These are phyloP conservation scores for Paramecium pentaurelia DNA, from an alignment of 73 alveolate genomes.

Conservation along the genomic window DNA sequence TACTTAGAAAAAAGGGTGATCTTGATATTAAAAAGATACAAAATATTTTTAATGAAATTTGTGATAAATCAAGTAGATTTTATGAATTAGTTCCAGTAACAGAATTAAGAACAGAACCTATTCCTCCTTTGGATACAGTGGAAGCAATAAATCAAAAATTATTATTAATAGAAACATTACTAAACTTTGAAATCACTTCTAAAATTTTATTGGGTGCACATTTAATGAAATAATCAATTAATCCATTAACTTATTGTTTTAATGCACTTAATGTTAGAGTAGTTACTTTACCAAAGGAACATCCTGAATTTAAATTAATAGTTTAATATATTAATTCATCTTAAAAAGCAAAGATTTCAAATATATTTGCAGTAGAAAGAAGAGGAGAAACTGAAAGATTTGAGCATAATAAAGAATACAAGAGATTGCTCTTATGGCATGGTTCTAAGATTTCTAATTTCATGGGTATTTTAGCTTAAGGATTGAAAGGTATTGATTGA, in stretches of 20 bases:
- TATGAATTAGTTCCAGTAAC: conserved; percentile 58
- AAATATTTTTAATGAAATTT: background rate
- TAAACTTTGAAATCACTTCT: conserved; percentile 86
- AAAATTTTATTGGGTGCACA: conserved; percentile 90
- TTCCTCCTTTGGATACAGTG: conserved; percentile 76
- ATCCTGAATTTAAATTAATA: conserved; percentile 79
- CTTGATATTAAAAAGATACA: conserved; percentile 8
- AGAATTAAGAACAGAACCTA: conserved; percentile 63
- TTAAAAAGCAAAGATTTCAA: conserved; percentile 58
- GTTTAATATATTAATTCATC: conserved; percentile 73
- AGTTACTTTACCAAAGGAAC: conserved; percentile 64
- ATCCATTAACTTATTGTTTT: conserved; percentile 92
- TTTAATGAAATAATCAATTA: conserved; percentile 58
- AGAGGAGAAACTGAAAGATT: conserved; percentile 79
- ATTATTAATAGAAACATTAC: conserved; percentile 74
- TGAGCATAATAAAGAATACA: conserved; percentile 63
- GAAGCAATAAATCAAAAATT: conserved; percentile 64
- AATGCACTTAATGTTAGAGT: conserved; percentile 78
- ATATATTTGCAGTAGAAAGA: conserved; percentile 77
- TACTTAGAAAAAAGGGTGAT: conserved; percentile 57
- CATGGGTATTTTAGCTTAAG: conserved; percentile 77
- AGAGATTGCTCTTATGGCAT: conserved; percentile 89
- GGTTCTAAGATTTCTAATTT: conserved; percentile 89
- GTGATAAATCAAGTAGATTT: conserved; percentile 48
- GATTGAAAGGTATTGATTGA: conserved; percentile 6